phyloP scores from a whole-genome alignment of 139 green algal species.

The Picochlorum costavermella region DNA sequence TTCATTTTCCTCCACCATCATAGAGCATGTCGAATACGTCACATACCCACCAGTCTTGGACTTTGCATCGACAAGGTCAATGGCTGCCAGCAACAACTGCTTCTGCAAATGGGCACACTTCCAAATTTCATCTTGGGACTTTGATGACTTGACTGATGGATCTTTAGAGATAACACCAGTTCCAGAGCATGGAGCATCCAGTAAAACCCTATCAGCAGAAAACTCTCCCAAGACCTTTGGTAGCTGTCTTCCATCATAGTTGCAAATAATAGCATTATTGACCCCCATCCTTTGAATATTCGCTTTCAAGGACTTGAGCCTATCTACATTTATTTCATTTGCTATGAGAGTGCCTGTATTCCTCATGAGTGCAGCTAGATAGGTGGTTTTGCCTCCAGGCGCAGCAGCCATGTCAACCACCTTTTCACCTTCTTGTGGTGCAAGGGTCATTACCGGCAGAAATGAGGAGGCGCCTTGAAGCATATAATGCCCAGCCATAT shows the following conservation, averaged over 20 bases:
- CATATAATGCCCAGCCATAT: conserved; percentile 99
- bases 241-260: conserved; percentile 87
- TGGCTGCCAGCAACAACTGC: conserved; percentile 93
- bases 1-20: conserved; percentile 99
- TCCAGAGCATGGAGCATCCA: conserved; percentile 96
- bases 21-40: conserved; percentile 97
- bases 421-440: conserved; percentile 76
- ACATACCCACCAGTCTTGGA: conserved; percentile 71
- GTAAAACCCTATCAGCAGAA: conserved; percentile 84
- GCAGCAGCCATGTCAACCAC: conserved; percentile 96
- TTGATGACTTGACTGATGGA: conserved; percentile 79
- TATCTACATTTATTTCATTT: conserved; percentile 90
- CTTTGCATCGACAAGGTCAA: conserved; percentile 87
- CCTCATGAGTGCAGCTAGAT: conserved; percentile 88
- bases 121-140: conserved; percentile 84
- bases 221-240: conserved; percentile 68
- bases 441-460: conserved; percentile 95
- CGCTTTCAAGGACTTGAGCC: conserved; percentile 80
- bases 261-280: conserved; percentile 89
- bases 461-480: conserved; percentile 92
- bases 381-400: conserved; percentile 97
- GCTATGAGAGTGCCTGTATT: conserved; percentile 93
- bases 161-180: conserved; percentile 97
- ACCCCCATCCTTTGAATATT: conserved; percentile 95
- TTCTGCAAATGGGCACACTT: conserved; percentile 91